A percentile compares a stretch with the other conserved stretches of the same genome.
Evolutionary conservation across 148 eudicot genomes (phyloP).

Genomic region (Vaccinium corymbosum): DNA sequence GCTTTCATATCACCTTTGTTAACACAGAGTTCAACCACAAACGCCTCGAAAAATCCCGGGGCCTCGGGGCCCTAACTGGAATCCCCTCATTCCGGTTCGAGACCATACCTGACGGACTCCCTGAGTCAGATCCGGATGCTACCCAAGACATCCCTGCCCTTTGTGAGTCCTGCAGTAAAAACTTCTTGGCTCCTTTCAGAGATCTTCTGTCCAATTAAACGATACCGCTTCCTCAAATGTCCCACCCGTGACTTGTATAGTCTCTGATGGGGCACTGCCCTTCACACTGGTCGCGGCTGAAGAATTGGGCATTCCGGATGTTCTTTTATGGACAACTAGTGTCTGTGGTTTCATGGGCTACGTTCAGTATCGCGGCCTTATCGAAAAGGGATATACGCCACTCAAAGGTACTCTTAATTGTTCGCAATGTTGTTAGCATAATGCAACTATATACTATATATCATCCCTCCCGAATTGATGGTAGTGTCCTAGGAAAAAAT

Average conservation of each 20-base stretch:
- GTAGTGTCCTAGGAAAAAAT: too few relatives aligned
- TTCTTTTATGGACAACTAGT: slow-evolving; percentile 28
- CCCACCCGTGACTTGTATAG: slow-evolving; percentile 35
- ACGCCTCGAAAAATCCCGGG: slow-evolving; percentile 16
- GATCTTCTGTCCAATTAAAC: slow-evolving; percentile 21
- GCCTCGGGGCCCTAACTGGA: slow-evolving; percentile 12
- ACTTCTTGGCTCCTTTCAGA: slow-evolving; percentile 23
- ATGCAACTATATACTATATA: too few relatives aligned
- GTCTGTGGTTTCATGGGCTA: slow-evolving; percentile 31
- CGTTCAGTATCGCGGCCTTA: slow-evolving; percentile 18
- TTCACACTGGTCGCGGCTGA: slow-evolving; percentile 26
- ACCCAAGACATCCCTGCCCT: slow-evolving; percentile 24
- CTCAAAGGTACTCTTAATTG: slow-evolving; percentile 23
- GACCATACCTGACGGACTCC: slow-evolving; percentile 23
- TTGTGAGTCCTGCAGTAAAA: slow-evolving; percentile 16
- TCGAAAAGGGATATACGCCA: slow-evolving; percentile 28
- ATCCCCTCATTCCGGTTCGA: slow-evolving; percentile 18
- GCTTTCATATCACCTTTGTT: slow-evolving; percentile 24
- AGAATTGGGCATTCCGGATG: slow-evolving; percentile 30
- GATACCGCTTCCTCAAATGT: slow-evolving; percentile 3
- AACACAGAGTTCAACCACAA: slow-evolving; percentile 24
- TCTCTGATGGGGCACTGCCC: slow-evolving; percentile 23
- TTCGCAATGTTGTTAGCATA: neutral
- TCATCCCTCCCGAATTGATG: too few relatives aligned
- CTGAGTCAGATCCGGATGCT: slow-evolving; percentile 15